Percentiles rank a stretch among this genome's conserved stretches.
Conservation (phyloP, 2,329 filamentous ascomycete genomes). For the Stagonosporopsis cucurbitacearum region DNA sequence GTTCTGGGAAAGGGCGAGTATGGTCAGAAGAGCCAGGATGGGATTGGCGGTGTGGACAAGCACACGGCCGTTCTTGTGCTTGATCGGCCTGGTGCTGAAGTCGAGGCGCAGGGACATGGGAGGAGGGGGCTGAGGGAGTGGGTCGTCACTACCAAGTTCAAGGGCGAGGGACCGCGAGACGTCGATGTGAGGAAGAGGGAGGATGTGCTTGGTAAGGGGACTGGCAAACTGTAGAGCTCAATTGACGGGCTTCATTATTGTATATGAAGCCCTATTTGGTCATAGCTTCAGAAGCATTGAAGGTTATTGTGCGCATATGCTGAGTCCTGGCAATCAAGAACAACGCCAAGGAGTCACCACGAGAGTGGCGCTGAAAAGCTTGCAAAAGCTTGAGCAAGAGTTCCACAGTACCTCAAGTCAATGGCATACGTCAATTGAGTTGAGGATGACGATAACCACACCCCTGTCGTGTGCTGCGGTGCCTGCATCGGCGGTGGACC, state of each 20-base stretch:
- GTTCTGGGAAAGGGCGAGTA: conserved; percentile 50
- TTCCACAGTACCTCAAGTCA: background rate
- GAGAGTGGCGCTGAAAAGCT: background rate
- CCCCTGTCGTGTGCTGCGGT: conserved; percentile 3
- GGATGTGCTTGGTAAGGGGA: conserved; percentile 52
- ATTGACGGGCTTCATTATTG: too few relatives aligned
- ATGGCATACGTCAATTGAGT: conserved; percentile 9
- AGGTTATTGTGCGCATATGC: too few relatives aligned
- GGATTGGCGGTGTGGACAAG: conserved; percentile 50
- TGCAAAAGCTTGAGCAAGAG: background rate
- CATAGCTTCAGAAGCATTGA: too few relatives aligned
- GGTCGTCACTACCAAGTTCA: conserved; percentile 64
- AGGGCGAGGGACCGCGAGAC: conserved; percentile 62
- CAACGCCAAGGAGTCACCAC: too few relatives aligned
- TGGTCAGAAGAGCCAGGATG: conserved; percentile 39
- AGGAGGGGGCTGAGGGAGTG: conserved; percentile 61
- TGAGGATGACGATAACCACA: conserved; percentile 9
- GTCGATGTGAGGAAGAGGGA: conserved; percentile 57
- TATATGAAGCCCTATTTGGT: too few relatives aligned
- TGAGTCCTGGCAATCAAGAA: too few relatives aligned
- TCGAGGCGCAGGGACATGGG: conserved; percentile 56
- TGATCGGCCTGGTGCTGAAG: conserved; percentile 62
- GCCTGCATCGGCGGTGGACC: conserved; percentile 12
- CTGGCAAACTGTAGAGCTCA: conserved; percentile 24
- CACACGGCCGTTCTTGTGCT: conserved; percentile 60